phyloP scores from a whole-genome alignment of 139 green algal species.

The Pseudopediastrum boryanum region DNA sequence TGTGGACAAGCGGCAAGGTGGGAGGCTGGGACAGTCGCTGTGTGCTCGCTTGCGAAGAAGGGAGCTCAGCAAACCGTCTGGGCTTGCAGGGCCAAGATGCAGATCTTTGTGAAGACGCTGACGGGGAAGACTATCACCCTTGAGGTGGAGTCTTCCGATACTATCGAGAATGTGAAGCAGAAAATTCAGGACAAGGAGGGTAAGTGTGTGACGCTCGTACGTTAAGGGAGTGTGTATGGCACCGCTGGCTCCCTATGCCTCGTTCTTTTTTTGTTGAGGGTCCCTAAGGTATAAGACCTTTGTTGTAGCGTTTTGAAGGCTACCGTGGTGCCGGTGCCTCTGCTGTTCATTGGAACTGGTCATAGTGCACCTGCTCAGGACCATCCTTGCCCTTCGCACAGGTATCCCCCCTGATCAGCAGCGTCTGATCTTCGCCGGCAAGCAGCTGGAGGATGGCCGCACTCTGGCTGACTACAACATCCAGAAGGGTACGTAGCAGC shows the following conservation, averaged over 20 bases:
- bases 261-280: too few relatives aligned
- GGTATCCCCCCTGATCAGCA: slow-evolving; percentile 96
- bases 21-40: too few relatives aligned
- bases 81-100: slow-evolving; percentile 34
- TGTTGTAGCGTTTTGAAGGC: too few relatives aligned
- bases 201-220: too few relatives aligned
- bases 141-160: slow-evolving; percentile 81
- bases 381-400: neutral
- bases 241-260: too few relatives aligned
- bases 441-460: slow-evolving; percentile 96
- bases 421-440: slow-evolving; percentile 96
- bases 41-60: too few relatives aligned
- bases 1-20: too few relatives aligned
- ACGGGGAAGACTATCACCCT: slow-evolving; percentile 96
- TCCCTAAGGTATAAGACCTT: too few relatives aligned
- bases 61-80: too few relatives aligned
- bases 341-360: neutral
- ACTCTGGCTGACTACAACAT: slow-evolving; percentile 99
- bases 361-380: neutral
- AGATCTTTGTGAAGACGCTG: slow-evolving; percentile 81
- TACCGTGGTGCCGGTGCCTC: too few relatives aligned
- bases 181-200: slow-evolving; percentile 94
- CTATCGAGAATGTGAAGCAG: slow-evolving; percentile 88
- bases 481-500: slow-evolving; percentile 81
- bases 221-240: too few relatives aligned